A percentile compares a stretch with the other conserved stretches of the same genome.
These are phyloP conservation scores for Colletotrichum sp. DNA, from an alignment of 2,329 filamentous ascomycete genomes.

Conservation along the genomic window DNA sequence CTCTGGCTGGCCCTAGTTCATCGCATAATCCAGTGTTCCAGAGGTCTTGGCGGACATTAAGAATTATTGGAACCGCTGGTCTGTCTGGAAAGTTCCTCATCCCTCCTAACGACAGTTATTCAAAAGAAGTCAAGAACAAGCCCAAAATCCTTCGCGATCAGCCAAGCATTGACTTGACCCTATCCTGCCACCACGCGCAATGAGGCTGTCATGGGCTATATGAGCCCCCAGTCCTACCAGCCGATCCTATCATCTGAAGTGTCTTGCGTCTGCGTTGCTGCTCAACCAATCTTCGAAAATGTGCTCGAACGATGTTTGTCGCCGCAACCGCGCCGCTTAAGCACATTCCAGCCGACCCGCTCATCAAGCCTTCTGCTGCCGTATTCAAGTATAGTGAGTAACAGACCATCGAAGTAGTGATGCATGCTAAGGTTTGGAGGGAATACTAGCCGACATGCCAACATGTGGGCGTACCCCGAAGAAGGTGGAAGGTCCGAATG, in stretches of 20 bases:
- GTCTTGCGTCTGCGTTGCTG: not conserved
- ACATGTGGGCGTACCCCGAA: not conserved
- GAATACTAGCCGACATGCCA: not conserved
- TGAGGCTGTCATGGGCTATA: not conserved
- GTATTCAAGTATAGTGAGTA: not conserved
- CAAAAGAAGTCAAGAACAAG: not conserved
- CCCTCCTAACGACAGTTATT: not conserved
- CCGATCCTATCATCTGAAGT: not conserved
- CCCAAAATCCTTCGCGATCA: not conserved
- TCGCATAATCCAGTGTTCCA: not conserved
- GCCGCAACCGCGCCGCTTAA: not conserved
- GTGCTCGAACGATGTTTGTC: not conserved
- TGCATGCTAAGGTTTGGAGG: not conserved
- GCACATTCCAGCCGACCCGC: not conserved
- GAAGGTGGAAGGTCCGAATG: not conserved
- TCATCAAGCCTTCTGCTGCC: too few species aligned
- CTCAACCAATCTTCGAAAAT: not conserved
- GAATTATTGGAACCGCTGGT: not conserved
- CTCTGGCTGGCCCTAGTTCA: not conserved
- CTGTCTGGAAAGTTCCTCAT: not conserved
- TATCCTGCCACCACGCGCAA: not conserved
- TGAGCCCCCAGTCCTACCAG: not conserved
- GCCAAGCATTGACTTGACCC: not conserved
- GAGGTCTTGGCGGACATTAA: not conserved
- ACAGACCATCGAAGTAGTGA: accelerated